Conservation (phyloP, 2,329 filamentous ascomycete species). For the Hypocreales sp. region DNA sequence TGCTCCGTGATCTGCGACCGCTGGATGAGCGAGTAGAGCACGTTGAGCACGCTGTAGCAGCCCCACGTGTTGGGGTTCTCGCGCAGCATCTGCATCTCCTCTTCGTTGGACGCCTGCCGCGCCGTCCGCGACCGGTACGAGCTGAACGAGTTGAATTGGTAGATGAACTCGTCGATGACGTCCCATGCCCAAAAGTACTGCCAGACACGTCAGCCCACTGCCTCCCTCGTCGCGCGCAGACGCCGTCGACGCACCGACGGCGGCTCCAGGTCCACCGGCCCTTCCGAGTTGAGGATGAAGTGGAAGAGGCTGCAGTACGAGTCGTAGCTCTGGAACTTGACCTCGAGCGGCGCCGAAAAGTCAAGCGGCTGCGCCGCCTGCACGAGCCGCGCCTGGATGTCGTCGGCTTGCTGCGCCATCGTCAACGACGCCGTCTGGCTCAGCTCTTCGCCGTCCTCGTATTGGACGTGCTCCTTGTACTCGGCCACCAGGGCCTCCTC, state of each 20-base stretch:
- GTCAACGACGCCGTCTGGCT: conserved; percentile 57
- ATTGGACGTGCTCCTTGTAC: conserved; percentile 92
- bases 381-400: conserved; percentile 82
- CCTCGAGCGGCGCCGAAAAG: conserved; percentile 87
- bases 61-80: conserved; percentile 99
- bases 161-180: conserved; percentile 99
- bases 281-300: conserved; percentile 97
- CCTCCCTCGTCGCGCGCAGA: background rate
- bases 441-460: conserved; percentile 70
- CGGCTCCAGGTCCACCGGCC: conserved; percentile 92
- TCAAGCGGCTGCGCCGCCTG: conserved; percentile 91
- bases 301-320: conserved; percentile 99
- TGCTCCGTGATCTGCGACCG: conserved; percentile 97
- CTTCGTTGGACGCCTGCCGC: conserved; percentile 67
- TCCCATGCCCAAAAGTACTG: conserved; percentile 99
- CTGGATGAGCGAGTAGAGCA: conserved; percentile 97
- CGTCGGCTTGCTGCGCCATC: conserved; percentile 63
- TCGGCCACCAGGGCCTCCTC: conserved; percentile 93
- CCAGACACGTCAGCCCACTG: conserved; percentile 3
- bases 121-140: conserved; percentile 89
- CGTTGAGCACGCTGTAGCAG: conserved; percentile 98
- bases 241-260: conserved; percentile 58
- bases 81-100: conserved; percentile 79
- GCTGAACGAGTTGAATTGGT: conserved; percentile 99
- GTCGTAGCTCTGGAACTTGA: conserved; percentile 98